Evolutionary conservation across 2,329 filamentous ascomycete genomes (phyloP).

Genomic region (Venturia asperata): DNA sequence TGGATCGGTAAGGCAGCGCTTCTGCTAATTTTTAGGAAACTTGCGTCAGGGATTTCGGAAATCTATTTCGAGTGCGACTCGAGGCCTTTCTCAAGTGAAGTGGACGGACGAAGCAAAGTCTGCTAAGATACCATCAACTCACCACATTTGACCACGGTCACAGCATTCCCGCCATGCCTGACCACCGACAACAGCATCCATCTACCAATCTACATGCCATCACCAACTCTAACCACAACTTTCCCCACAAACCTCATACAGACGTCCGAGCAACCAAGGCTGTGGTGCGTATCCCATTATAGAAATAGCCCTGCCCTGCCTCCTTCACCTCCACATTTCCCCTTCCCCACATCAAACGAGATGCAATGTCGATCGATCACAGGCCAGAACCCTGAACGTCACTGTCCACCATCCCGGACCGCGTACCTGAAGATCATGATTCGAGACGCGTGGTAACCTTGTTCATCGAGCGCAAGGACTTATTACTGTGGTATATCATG

Average conservation of each 20-base stretch:
- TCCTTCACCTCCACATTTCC: conserved; percentile 4
- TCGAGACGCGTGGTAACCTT: not conserved
- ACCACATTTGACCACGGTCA: too few species aligned
- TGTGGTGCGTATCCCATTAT: not conserved
- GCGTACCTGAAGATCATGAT: conserved; percentile 2
- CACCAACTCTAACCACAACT: not conserved
- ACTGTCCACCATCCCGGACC: not conserved
- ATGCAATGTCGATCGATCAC: not conserved
- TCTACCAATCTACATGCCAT: not conserved
- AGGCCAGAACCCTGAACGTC: not conserved
- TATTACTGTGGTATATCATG: too few species aligned
- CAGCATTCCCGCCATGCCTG: not conserved
- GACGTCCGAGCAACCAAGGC: not conserved
- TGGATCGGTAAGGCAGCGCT: too few species aligned
- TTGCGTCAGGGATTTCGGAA: too few species aligned
- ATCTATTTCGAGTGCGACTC: too few species aligned
- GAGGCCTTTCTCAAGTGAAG: too few species aligned
- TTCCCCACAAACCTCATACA: not conserved
- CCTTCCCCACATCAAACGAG: not conserved
- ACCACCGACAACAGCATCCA: not conserved
- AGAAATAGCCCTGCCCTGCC: not conserved
- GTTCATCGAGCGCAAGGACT: not conserved
- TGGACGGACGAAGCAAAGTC: too few species aligned
- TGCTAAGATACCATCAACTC: too few species aligned
- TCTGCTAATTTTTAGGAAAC: too few species aligned